Conservation (phyloP, 441 rosid species). For the Hura crepitans region DNA sequence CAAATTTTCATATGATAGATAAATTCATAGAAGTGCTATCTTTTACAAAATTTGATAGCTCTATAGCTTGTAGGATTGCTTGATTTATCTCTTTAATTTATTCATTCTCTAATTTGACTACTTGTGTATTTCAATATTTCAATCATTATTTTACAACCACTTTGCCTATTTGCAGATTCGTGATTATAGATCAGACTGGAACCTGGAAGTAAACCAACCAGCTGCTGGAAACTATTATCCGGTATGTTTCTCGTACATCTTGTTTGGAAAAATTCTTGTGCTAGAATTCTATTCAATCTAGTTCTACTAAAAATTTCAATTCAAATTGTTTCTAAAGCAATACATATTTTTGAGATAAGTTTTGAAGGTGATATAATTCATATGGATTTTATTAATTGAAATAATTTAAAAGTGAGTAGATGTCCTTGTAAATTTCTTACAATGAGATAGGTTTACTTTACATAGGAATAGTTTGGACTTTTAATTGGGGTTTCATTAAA, state of each 20-base stretch:
- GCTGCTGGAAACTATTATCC: constrained; percentile 97
- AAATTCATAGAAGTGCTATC: not conserved
- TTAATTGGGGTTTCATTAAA: not conserved
- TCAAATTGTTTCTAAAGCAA: not conserved
- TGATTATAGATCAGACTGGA: constrained; percentile 89
- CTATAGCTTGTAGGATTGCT: not conserved
- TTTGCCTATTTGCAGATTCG: constrained; percentile 57
- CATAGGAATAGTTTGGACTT: not conserved
- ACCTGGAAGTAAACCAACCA: constrained; percentile 89
- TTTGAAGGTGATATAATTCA: not conserved
- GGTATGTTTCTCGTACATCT: constrained; percentile 42
- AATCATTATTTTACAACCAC: constrained; percentile 13
- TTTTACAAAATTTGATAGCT: constrained; percentile 11
- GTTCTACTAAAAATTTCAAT: not conserved
- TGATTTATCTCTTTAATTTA: constrained; percentile 9
- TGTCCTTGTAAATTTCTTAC: not conserved
- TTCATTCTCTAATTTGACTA: constrained; percentile 12
- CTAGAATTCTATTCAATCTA: not conserved
- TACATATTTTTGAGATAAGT: not conserved
- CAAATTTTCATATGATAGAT: constrained; percentile 7
- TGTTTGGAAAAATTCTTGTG: not conserved
- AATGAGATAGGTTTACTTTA: not conserved
- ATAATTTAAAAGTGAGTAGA: not conserved
- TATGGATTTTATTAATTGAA: not conserved
- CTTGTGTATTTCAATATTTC: no score